A percentile compares a stretch with the other conserved stretches of the same genome.
phyloP scores from a whole-genome alignment of 176 grass and related monocot species.

The Melocanna baccifera region DNA sequence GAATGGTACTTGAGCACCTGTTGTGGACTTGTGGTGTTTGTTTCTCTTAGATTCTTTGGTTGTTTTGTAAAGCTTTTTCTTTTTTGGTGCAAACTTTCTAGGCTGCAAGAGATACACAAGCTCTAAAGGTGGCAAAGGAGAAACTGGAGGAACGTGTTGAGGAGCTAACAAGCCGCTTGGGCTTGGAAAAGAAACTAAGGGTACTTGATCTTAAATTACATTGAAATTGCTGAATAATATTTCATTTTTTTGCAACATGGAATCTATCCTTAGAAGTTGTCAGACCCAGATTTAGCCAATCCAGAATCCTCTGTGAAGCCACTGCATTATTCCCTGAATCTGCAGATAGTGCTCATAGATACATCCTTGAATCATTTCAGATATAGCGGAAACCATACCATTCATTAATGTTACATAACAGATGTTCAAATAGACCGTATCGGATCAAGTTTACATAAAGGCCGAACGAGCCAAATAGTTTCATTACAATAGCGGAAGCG shows the following conservation, averaged over 20 bases:
- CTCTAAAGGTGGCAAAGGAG: constrained; percentile 76
- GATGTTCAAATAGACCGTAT: too few relatives aligned
- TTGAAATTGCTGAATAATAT: constrained; percentile 15
- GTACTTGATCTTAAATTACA: constrained; percentile 33
- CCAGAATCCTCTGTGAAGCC: too few relatives aligned
- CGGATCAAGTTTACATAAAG: too few relatives aligned
- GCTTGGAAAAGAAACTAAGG: constrained; percentile 61
- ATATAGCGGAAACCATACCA: too few relatives aligned
- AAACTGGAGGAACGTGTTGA: constrained; percentile 82
- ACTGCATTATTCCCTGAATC: too few relatives aligned
- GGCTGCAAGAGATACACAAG: constrained; percentile 78
- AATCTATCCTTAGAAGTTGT: background rate
- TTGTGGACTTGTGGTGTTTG: background rate
- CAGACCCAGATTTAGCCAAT: too few relatives aligned
- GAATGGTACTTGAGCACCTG: constrained; percentile 59
- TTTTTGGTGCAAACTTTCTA: constrained; percentile 27
- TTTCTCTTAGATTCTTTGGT: constrained; percentile 19
- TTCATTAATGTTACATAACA: too few relatives aligned
- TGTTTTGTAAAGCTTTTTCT: constrained; percentile 9
- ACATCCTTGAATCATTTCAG: too few relatives aligned
- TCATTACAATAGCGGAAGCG: too few relatives aligned
- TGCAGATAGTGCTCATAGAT: too few relatives aligned
- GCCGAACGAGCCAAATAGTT: too few relatives aligned
- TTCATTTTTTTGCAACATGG: background rate
- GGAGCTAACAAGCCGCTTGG: constrained; percentile 54